Conservation (phyloP, 73 alveolate species). For the Paramecium primaurelia region DNA sequence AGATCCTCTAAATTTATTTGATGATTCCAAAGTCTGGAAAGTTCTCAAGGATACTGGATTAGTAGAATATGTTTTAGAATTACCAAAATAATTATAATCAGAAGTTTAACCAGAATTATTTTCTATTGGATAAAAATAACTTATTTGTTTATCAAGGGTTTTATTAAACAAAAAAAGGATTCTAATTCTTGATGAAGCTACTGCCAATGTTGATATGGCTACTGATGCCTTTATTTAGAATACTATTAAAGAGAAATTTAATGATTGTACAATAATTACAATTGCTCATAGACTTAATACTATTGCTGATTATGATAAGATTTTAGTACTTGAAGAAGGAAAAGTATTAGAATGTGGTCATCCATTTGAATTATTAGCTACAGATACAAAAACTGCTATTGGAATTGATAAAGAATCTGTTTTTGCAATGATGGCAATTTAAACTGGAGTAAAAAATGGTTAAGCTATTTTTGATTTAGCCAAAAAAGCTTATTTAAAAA, state of each 20-base stretch:
- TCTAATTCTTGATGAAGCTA: conserved; percentile 79
- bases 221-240: conserved; percentile 70
- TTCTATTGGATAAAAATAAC: conserved; percentile 77
- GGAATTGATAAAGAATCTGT: conserved; percentile 22
- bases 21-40: conserved; percentile 60
- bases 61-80: conserved; percentile 64
- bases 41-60: conserved; percentile 79
- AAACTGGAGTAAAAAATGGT: conserved; percentile 55
- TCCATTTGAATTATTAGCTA: conserved; percentile 62
- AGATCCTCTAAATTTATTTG: conserved; percentile 72
- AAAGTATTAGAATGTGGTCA: conserved; percentile 68
- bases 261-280: conserved; percentile 70
- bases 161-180: conserved; percentile 70
- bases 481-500: not conserved
- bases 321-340: conserved; percentile 73
- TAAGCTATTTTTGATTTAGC: conserved; percentile 14
- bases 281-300: conserved; percentile 79
- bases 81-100: conserved; percentile 72
- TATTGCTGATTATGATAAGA: conserved; percentile 76
- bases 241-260: conserved; percentile 64
- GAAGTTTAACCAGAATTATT: conserved; percentile 68
- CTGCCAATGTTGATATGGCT: conserved; percentile 79
- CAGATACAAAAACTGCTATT: not conserved
- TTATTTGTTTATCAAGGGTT: conserved; percentile 78
- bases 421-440: conserved; percentile 45